Base-by-base conservation (phyloP, 148 eudicot species). In the Vaccinium myrtillus region DNA sequence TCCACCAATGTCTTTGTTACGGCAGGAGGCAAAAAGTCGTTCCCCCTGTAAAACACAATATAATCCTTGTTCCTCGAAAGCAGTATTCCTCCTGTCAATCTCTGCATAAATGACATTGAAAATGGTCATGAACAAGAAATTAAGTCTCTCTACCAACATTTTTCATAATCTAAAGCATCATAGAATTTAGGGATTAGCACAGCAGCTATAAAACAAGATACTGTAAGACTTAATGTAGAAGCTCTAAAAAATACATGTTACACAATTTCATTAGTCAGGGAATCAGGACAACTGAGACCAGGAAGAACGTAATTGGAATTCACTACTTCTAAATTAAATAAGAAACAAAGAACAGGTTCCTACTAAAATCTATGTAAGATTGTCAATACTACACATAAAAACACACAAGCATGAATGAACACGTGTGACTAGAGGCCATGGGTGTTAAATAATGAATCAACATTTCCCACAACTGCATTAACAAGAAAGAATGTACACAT, bases 41-140 rank as follows among this genome's bases (percentile, higher is more conserved):
- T 97, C 14, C 99, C 99, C 85, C 99, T 92, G 85, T 95, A 95
- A 81, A 97, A 94, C 59, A 97, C 98, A 49, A 97, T 94, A 84
- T 84, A 95, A 73, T 95, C 98, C 89, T 97, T 95, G 90, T 97
- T 97, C 67, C 98, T 90, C 21, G 99, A 97, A 50, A 97, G 77
- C 83, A 97, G 89, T 16, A 92, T 94, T 49, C 99, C 99, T 70
- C 98, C 98, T 7, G 99, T 97, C 88, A 97, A 84, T 84, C 73
- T 89, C 99, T 97, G 93, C 87, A 90, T 58, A 69, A 77, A 82
- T 23, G 49, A 79, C 75, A 83, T 19, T 19, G 67, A 81, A 84
- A 54, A 59, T 51, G 50, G 61, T 56, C 56, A 61, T 56, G 18
- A 80, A 32, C n/a, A 79, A 73, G 65, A 82, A 53, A 65, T 5